Evolutionary conservation across 306 rosid genomes (phyloP).

Genomic region (Hippophae tibetana): DNA sequence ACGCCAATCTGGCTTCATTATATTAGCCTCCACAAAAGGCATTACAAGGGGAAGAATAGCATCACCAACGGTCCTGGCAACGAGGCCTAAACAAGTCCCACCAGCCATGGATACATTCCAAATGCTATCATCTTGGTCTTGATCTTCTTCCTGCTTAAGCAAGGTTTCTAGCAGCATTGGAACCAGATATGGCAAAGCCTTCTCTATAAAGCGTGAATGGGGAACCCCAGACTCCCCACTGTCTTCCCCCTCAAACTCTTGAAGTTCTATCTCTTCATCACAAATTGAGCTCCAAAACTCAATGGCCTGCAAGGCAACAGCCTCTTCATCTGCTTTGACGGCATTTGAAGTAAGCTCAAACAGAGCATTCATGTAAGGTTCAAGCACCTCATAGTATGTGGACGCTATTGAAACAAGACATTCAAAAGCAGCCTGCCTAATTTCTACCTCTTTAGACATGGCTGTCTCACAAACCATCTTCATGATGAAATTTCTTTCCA

Average conservation of each 20-base stretch:
- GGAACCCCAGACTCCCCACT: slow-evolving; percentile 19
- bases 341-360: slow-evolving; percentile 33
- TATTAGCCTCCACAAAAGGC: slow-evolving; percentile 33
- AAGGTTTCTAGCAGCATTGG: slow-evolving; percentile 30
- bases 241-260: slow-evolving; percentile 21
- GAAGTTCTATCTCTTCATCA: slow-evolving; percentile 30
- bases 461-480: slow-evolving; percentile 27
- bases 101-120: slow-evolving; percentile 37
- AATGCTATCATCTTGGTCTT: slow-evolving; percentile 25
- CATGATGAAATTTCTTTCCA: slow-evolving; percentile 31
- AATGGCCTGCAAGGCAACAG: slow-evolving; percentile 28
- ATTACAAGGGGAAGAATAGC: slow-evolving; percentile 27
- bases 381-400: slow-evolving; percentile 27
- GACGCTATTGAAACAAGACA: slow-evolving; percentile 35
- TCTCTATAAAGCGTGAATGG: slow-evolving; percentile 24
- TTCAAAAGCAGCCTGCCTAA: slow-evolving; percentile 33
- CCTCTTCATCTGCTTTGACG: slow-evolving; percentile 29
- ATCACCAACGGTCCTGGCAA: slow-evolving; percentile 29
- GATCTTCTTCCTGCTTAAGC: slow-evolving; percentile 33
- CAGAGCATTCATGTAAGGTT: slow-evolving; percentile 26
- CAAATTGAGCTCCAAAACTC: slow-evolving; percentile 38
- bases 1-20: slow-evolving; percentile 27
- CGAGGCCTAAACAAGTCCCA: slow-evolving; percentile 30
- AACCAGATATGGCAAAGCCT: slow-evolving; percentile 23
- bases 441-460: slow-evolving; percentile 26